Percentiles rank a stretch among this genome's conserved stretches.
These are phyloP conservation scores for Cyclaneusma minus DNA, from an alignment of 2,329 filamentous ascomycete genomes.

Conservation along the genomic window DNA sequence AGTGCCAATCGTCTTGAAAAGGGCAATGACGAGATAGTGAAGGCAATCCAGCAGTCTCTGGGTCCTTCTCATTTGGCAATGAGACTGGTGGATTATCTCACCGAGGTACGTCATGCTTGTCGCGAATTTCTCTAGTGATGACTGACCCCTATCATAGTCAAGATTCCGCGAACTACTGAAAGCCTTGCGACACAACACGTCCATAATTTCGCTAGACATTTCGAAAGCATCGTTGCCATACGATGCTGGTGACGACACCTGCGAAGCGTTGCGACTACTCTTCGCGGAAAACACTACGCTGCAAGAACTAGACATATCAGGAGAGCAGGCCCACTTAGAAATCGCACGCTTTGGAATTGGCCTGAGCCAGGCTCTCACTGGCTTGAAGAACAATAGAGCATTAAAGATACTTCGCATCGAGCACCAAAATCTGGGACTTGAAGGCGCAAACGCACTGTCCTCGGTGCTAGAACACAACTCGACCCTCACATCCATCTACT, in stretches of 20 bases:
- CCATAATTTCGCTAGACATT: constrained; percentile 49
- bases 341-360: constrained; percentile 54
- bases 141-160: constrained; percentile 40
- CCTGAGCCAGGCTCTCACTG: constrained; percentile 48
- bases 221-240: constrained; percentile 55
- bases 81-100: constrained; percentile 45
- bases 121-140: neutral
- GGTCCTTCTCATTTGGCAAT: constrained; percentile 50
- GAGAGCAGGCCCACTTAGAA: constrained; percentile 56
- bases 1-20: constrained; percentile 37
- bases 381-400: constrained; percentile 46
- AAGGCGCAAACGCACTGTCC: constrained; percentile 53
- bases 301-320: constrained; percentile 53
- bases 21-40: constrained; percentile 32
- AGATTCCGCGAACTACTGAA: constrained; percentile 47
- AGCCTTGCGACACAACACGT: constrained; percentile 45
- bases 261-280: constrained; percentile 43
- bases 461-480: constrained; percentile 51
- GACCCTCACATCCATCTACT: constrained; percentile 48
- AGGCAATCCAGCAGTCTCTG: constrained; percentile 31
- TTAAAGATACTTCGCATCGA: constrained; percentile 48
- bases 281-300: constrained; percentile 53
- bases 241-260: constrained; percentile 52
- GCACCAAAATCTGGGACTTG: constrained; percentile 51
- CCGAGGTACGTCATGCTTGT: constrained; percentile 18